Percentiles rank a stretch among this genome's conserved stretches.
Evolutionary conservation across 768 basidiomycete genomes (phyloP).

Genomic region (Kwoniella shandongensis): DNA sequence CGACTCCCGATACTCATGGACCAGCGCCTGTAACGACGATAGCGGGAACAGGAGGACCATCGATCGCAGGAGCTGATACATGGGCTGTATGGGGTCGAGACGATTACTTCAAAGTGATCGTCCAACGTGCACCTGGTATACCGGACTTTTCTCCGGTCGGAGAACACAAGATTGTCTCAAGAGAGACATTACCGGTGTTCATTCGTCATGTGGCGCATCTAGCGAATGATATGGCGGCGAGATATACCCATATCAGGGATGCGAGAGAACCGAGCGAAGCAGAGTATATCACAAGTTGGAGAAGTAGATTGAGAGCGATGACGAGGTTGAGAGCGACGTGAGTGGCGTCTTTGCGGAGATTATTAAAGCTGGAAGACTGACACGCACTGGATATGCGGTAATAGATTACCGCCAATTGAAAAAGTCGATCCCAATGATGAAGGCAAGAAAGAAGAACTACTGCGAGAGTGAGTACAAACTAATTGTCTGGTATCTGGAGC

Average conservation of each 20-base stretch:
- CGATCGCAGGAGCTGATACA: slow-evolving; percentile 19
- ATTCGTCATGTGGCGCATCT: slow-evolving; percentile 83
- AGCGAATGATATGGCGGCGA: slow-evolving; percentile 84
- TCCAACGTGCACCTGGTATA: slow-evolving; percentile 86
- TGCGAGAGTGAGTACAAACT: slow-evolving; percentile 39
- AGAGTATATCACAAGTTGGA: slow-evolving; percentile 89
- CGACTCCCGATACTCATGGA: slow-evolving; percentile 32
- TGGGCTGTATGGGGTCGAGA: slow-evolving; percentile 64
- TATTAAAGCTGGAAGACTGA: background rate
- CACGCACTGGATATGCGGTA: background rate
- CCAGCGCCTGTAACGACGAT: background rate
- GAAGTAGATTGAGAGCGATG: slow-evolving; percentile 73
- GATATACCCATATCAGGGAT: slow-evolving; percentile 67
- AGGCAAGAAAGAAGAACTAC: slow-evolving; percentile 27
- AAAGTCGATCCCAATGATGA: slow-evolving; percentile 20
- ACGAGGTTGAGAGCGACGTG: slow-evolving; percentile 58
- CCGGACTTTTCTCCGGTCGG: slow-evolving; percentile 91
- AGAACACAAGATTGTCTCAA: slow-evolving; percentile 89
- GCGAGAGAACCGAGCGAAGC: slow-evolving; percentile 62
- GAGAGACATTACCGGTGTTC: slow-evolving; percentile 78
- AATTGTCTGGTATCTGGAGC: too few relatives aligned
- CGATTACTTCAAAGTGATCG: slow-evolving; percentile 92
- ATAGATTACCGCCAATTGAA: slow-evolving; percentile 13
- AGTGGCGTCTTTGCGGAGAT: slow-evolving; percentile 16
- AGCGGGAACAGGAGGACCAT: background rate